Conservation (phyloP, 2,329 filamentous ascomycete genomes). For the Penicillium sp. region DNA sequence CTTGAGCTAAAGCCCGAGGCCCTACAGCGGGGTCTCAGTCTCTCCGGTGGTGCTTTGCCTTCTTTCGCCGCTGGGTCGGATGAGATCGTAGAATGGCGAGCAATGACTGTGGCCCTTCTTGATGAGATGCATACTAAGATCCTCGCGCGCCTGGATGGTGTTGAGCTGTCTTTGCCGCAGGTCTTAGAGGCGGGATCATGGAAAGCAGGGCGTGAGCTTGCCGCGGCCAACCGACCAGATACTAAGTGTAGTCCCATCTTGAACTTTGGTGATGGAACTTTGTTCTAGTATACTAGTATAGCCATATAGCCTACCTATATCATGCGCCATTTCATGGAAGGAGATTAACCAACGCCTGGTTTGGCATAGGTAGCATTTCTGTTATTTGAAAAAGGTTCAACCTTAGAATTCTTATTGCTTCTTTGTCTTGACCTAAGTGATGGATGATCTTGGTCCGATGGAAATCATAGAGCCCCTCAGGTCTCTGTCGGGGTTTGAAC, state of each 20-base stretch:
- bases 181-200: constrained; percentile 57
- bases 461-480: too few relatives aligned
- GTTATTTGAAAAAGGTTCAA: too few relatives aligned
- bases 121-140: constrained; percentile 57
- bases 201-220: constrained; percentile 49
- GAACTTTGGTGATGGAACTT: constrained; percentile 42
- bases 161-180: constrained; percentile 51
- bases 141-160: constrained; percentile 41
- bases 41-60: constrained; percentile 43
- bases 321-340: too few relatives aligned
- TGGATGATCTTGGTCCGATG: too few relatives aligned
- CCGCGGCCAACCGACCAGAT: constrained; percentile 34
- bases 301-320: neutral
- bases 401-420: too few relatives aligned
- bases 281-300: constrained; percentile 30
- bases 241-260: constrained; percentile 41
- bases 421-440: too few relatives aligned
- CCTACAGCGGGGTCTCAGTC: constrained; percentile 45
- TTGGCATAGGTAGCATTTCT: too few relatives aligned
- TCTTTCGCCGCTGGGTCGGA: constrained; percentile 62
- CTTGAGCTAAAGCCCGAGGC: constrained; percentile 53
- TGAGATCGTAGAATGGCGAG: constrained; percentile 67
- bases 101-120: constrained; percentile 62
- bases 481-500: too few relatives aligned
- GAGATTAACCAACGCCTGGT: too few relatives aligned